Conservation (phyloP, 2,329 filamentous ascomycete species). For the Lachnellula cervina region DNA sequence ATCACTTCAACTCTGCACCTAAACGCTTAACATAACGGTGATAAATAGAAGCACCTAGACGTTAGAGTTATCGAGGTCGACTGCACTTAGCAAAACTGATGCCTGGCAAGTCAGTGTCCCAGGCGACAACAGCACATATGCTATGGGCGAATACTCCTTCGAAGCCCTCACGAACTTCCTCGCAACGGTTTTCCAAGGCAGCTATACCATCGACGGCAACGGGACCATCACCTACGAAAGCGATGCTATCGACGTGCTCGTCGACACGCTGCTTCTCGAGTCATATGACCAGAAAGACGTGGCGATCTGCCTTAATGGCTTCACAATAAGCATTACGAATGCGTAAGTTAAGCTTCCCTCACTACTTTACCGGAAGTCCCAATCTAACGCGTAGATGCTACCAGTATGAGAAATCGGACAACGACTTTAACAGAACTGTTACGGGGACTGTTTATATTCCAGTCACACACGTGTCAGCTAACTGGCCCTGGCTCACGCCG, state of each 20-base stretch:
- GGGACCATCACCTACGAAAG: neutral
- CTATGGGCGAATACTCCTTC: neutral
- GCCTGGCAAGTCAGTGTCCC: neutral
- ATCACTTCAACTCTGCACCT: neutral
- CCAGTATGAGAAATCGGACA: neutral
- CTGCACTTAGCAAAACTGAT: neutral
- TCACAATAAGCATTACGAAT: neutral
- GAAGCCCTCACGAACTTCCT: neutral
- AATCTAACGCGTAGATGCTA: neutral
- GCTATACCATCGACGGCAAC: neutral
- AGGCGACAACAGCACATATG: neutral
- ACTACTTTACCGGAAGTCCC: neutral
- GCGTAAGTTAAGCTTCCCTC: neutral
- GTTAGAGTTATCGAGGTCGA: neutral
- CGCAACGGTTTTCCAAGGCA: neutral
- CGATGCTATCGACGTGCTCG: neutral
- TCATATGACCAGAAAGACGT: neutral
- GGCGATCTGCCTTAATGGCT: neutral
- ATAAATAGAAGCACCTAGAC: slow-evolving; percentile 35
- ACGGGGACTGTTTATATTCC: neutral
- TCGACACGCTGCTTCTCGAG: neutral
- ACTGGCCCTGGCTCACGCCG: neutral
- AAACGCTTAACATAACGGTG: slow-evolving; percentile 28
- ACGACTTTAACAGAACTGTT: neutral
- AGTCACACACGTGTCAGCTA: neutral